phyloP scores from a whole-genome alignment of 2,329 filamentous ascomycete genomes.

The Davidsoniella australis region DNA sequence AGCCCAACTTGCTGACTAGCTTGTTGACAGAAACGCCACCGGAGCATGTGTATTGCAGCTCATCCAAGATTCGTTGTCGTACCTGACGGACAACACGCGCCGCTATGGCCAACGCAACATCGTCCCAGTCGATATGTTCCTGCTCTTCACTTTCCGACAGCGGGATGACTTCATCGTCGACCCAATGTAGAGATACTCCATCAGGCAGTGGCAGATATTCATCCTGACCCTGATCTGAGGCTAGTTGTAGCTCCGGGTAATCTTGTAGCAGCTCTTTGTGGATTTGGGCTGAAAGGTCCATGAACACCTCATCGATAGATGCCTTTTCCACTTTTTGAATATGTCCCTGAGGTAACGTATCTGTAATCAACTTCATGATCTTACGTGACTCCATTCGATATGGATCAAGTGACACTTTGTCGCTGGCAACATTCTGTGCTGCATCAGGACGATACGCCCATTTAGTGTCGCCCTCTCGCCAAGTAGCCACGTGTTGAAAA shows the following conservation, averaged over 20 bases:
- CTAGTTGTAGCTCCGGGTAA: conserved; percentile 48
- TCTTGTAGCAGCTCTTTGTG: conserved; percentile 57
- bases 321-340: conserved; percentile 77
- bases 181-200: conserved; percentile 60
- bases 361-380: conserved; percentile 67
- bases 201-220: conserved; percentile 56
- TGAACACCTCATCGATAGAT: conserved; percentile 85
- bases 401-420: conserved; percentile 89
- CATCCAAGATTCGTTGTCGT: conserved; percentile 48
- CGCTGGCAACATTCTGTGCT: conserved; percentile 59
- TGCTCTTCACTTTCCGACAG: conserved; percentile 60
- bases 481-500: conserved; percentile 85
- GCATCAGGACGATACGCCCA: conserved; percentile 86
- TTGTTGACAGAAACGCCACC: conserved; percentile 83
- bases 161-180: conserved; percentile 65
- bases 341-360: conserved; percentile 46
- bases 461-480: conserved; percentile 75
- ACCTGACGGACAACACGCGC: conserved; percentile 75
- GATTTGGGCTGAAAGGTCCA: conserved; percentile 77
- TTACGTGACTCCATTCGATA: conserved; percentile 72
- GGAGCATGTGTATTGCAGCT: conserved; percentile 77
- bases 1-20: conserved; percentile 86
- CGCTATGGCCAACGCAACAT: conserved; percentile 70
- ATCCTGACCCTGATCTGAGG: conserved; percentile 28
- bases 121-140: conserved; percentile 87